phyloP scores from a whole-genome alignment of 331 rosid genomes.

The Stylosanthes scabra region DNA sequence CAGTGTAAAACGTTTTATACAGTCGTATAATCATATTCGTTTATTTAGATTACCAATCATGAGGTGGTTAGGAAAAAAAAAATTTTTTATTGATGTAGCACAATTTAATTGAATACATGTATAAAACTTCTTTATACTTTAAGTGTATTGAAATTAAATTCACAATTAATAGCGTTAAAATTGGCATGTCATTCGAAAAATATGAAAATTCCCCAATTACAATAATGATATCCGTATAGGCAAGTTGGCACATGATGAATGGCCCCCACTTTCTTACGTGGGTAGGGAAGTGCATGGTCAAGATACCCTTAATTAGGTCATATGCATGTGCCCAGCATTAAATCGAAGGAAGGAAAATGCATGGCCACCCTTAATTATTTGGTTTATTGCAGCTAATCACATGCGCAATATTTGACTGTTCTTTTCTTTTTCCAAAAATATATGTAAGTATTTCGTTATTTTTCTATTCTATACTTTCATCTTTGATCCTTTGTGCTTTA shows the following conservation, averaged over 20 bases:
- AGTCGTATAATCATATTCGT: too few relatives aligned
- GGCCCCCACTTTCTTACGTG: neutral
- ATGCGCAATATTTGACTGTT: neutral
- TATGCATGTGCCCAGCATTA: slow-evolving; percentile 18
- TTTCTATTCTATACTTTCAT: neutral
- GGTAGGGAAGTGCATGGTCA: neutral
- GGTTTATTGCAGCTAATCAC: neutral
- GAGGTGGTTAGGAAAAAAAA: too few relatives aligned
- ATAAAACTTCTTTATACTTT: too few relatives aligned
- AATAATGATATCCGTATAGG: too few relatives aligned
- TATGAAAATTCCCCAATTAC: neutral
- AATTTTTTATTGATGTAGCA: too few relatives aligned
- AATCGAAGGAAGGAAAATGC: slow-evolving; percentile 8
- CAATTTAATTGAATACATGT: too few relatives aligned
- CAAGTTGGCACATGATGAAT: neutral
- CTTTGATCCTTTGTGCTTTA: neutral
- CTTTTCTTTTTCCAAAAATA: too few relatives aligned
- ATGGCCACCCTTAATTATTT: slow-evolving; percentile 16
- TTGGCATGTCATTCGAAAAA: neutral
- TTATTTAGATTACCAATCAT: too few relatives aligned
- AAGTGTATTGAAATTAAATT: too few relatives aligned
- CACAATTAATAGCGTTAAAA: too few relatives aligned
- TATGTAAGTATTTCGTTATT: too few relatives aligned
- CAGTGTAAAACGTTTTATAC: too few relatives aligned
- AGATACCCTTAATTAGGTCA: slow-evolving; percentile 6